phyloP scores from a whole-genome alignment of 495 filamentous ascomycete genomes.

The Xylaria grammica region DNA sequence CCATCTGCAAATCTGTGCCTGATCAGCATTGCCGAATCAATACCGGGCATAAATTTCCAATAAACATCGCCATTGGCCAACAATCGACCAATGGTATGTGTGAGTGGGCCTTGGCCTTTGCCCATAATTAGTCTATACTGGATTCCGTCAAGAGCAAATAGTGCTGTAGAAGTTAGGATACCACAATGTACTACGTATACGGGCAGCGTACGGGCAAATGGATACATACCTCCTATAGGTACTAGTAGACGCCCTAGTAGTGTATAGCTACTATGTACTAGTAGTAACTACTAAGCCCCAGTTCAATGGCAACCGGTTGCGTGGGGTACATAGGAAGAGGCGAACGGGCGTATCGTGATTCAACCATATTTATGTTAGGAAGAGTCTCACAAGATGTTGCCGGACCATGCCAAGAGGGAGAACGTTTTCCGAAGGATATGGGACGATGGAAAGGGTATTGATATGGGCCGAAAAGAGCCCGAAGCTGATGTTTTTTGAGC shows the following conservation, averaged over 20 bases:
- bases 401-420: not conserved
- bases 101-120: not conserved
- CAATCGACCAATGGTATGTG: constrained; percentile 1
- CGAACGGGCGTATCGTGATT: constrained; percentile 3
- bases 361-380: not conserved
- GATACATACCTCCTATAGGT: too few relatives aligned
- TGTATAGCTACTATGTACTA: not conserved
- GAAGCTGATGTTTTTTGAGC: not conserved
- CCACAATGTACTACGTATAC: too few relatives aligned
- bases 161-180: not conserved
- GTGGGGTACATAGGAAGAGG: not conserved
- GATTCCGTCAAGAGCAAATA: too few relatives aligned
- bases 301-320: not conserved
- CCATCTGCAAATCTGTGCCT: constrained; percentile 5
- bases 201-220: too few relatives aligned
- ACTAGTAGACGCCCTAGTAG: too few relatives aligned
- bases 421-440: not conserved
- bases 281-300: not conserved
- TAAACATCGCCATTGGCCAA: not conserved
- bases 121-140: constrained; percentile 7
- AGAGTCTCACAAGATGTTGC: not conserved
- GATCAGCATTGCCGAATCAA: constrained; percentile 16
- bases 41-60: constrained; percentile 3
- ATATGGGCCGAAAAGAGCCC: not conserved
- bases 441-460: not conserved